Base-by-base conservation (phyloP, 352 stramenopile species). In the Blastocystis sp. region DNA sequence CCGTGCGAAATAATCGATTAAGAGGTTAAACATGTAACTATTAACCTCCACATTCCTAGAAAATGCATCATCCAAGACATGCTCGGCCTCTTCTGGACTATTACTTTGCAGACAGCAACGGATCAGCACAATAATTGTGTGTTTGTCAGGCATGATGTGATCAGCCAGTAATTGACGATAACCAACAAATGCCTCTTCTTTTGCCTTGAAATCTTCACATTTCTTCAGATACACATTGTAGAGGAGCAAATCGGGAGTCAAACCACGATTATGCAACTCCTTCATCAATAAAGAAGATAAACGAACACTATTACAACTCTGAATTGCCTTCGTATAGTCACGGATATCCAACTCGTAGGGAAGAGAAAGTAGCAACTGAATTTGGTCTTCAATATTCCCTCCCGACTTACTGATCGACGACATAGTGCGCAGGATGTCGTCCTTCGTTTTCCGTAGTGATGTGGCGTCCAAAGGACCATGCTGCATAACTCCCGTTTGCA, bases 271-370 rank as follows among this genome's bases (percentile, higher is more conserved):
- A 32, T 63, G 77, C 11, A 87, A 24, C 49, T 87, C 77, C 19
- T 35, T 27, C 77, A 87, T 87, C 43, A 87, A 29, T 9, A 78
- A 29, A 54, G 59, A 74, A 21, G 63, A 42, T 24, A 77, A 43
- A 42, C 29, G 42, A 11, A 87, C 39, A 46, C n/a, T 63, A 42
- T 77, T 78, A 42, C 77, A 87, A 43, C 77, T 78, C 59, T 74
- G 65, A 51, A 87, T 74, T 19, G 77, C 77, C 32, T 87, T 87
- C 52, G 77, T 87, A 27, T 87, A 87, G 39, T 87, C 77, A 63
- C 77, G 51, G 14, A 87, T 77, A 42, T 87, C 77, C n/a, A 87
- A 49, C 27, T 87, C 77, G 29, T 63, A 87, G 14, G 77, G 77
- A 67, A 83, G 71, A 51, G 71, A 65, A 7, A 83, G 46, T 12